Base-by-base conservation (phyloP, 306 rosid genomes). In the Lupinus albus region DNA sequence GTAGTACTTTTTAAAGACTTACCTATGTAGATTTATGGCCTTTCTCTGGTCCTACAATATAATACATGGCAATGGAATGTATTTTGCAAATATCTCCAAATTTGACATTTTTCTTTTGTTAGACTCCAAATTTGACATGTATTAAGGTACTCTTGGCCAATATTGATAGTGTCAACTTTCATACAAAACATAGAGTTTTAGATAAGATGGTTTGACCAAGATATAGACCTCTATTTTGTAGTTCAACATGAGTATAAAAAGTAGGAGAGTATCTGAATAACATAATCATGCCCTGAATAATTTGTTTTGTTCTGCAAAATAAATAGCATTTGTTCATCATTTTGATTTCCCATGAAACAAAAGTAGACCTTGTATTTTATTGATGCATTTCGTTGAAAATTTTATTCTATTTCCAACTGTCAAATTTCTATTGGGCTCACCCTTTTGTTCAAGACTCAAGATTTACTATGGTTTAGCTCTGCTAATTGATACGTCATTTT, bases 21-120 rank as follows among this genome's bases (percentile, higher is more conserved):
- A 20, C 1, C 1, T 20, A 20, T 20, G 25, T 20, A 20, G 25
- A 20, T 20, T 20, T 20, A 2, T 20, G 25, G 33, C 64, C 67
- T 55, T 63, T 67, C 50, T 11, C 28, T 64, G 84, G 77, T 74
- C 76, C 68, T 72, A 54, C 59, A 2, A 17, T 72, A 54, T 53
- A 2, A 17, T 58, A 49, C 66, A 6, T n/a, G 12, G 49, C 10
- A 57, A 1, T 17, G 46, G 48, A 8, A 58, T 54, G 39, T 38
- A 58, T 20, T 20, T 20, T 20, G 25, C 30, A 25, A 25, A 25
- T 25, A 25, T 25, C 30, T 1, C 30, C 30, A 25, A 25, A 25
- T 33, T 69, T 49, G 20, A 25, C 75, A 46, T 28, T 54, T 53
- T n/a, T n/a, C n/a, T n/a, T 45, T 70, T 53, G 38, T 16, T 66